Evolutionary conservation across 208 protist species (phyloP).

Genomic region (Angomonas ambiguus): DNA sequence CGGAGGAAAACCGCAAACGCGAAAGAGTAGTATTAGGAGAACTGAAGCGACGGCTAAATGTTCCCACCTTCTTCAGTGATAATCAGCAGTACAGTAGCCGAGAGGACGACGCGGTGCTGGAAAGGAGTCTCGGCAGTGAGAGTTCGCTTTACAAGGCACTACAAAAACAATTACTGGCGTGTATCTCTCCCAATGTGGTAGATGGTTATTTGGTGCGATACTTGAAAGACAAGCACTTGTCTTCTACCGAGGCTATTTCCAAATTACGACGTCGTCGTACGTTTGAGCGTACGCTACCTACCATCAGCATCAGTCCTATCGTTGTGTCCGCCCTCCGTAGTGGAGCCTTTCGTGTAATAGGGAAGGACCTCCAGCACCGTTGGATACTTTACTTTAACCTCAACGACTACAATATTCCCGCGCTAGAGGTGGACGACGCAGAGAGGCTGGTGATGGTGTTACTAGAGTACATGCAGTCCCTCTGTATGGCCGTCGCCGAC

Average conservation of each 20-base stretch:
- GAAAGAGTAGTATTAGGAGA: conserved; percentile 32
- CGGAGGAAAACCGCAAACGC: conserved; percentile 11
- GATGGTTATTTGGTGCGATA: conserved; percentile 65
- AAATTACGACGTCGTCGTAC: conserved; percentile 52
- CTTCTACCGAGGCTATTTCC: conserved; percentile 29
- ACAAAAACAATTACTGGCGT: not conserved
- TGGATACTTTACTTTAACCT: conserved; percentile 57
- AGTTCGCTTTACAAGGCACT: not conserved
- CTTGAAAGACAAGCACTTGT: conserved; percentile 33
- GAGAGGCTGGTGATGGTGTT: conserved; percentile 55
- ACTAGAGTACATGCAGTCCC: conserved; percentile 70
- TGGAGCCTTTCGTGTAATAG: conserved; percentile 45
- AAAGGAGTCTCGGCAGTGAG: not conserved
- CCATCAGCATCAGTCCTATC: conserved; percentile 46
- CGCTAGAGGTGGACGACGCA: conserved; percentile 42
- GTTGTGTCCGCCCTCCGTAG: conserved; percentile 45
- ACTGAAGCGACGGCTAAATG: conserved; percentile 23
- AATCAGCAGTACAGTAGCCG: not conserved
- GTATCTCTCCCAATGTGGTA: conserved; percentile 6
- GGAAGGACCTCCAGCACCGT: conserved; percentile 28
- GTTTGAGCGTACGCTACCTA: conserved; percentile 51
- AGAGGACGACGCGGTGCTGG: conserved; percentile 1
- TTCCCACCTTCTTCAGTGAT: not conserved
- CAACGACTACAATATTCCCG: conserved; percentile 23
- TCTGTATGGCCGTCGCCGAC: conserved; percentile 30